Percentiles rank a stretch among this genome's conserved stretches.
Conservation (phyloP, 2,329 filamentous ascomycete species). For the Diaporthe aspalathi region DNA sequence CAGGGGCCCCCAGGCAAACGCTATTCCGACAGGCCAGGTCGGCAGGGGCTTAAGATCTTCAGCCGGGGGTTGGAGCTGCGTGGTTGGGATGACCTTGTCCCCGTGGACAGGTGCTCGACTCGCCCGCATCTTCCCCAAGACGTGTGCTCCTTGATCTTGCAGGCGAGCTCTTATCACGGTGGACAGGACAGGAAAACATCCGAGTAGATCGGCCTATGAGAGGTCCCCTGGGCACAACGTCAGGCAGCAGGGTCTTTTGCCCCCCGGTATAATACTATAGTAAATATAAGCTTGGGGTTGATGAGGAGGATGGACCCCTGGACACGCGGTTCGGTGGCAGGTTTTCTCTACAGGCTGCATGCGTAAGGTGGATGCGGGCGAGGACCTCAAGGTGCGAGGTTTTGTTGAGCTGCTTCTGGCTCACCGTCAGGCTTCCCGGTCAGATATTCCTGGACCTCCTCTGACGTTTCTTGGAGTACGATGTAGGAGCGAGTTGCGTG, state of each 20-base stretch:
- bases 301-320: conserved; percentile 1
- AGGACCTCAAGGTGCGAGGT: no score
- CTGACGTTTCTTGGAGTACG: conserved; percentile 11
- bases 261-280: background rate
- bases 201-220: conserved; percentile 1
- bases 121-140: conserved; percentile 9
- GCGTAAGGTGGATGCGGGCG: background rate
- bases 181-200: conserved; percentile 16
- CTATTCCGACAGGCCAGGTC: conserved; percentile 22
- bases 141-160: conserved; percentile 20
- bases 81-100: background rate
- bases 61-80: conserved; percentile 16
- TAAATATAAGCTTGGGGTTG: background rate
- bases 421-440: background rate
- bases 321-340: background rate
- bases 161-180: conserved; percentile 8
- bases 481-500: no score
- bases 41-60: conserved; percentile 9
- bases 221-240: background rate
- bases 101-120: conserved; percentile 1
- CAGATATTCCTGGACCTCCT: conserved; percentile 1
- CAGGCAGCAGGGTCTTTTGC: conserved; percentile 2
- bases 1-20: conserved; percentile 32
- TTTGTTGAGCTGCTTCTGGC: conserved; percentile 2
- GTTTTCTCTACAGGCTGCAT: background rate